Base-by-base conservation (phyloP, 768 basidiomycete species). In the Panus rudis region DNA sequence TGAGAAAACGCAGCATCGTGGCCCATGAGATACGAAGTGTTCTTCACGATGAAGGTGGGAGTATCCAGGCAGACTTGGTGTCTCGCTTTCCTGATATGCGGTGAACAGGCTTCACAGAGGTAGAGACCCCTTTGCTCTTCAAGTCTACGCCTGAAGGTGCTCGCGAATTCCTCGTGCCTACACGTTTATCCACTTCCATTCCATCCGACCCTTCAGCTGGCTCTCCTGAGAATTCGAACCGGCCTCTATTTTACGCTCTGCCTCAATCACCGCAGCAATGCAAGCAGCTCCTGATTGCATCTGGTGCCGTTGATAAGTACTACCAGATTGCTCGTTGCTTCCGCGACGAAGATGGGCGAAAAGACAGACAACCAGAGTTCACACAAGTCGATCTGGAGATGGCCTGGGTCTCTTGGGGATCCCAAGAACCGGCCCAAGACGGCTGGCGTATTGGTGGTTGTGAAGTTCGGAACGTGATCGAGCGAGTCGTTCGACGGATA, bases 341-440 rank as follows among this genome's bases (percentile, higher is more conserved):
- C 71, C 78, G 93, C 34, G 93, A 97, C 62, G 93, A 97, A 63
- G 91, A 90, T 56, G 92, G 92, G 4, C 75, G 93, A 44, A 92
- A 87, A 63, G 93, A 97, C 60, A 76, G 93, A 33, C 93, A 97
- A 58, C 92, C 93, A 0, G 93, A 97, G 62, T 97, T 97, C 64
- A 97, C 93, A 17, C 93, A 97, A 66, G 71, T 97, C 48, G 93
- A 97, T 78, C 64, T 97, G 49, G 93, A 97, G 66, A 93, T 96
- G 87, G 91, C 86, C 2, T 97, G 86, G 64, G 82, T 93, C 14
- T 84, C 84, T 6, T 96, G 93, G 81, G 84, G 83, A 7, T 20
- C 33, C 21, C 33, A 14, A 16, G 16, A 14, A 16, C 16, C 33
- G n/a, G 33, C 21, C 38, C 51, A 55, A 16, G 8, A 13, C 21